Conservation (phyloP, 2,329 filamentous ascomycete genomes). For the Sporothrix pallida region DNA sequence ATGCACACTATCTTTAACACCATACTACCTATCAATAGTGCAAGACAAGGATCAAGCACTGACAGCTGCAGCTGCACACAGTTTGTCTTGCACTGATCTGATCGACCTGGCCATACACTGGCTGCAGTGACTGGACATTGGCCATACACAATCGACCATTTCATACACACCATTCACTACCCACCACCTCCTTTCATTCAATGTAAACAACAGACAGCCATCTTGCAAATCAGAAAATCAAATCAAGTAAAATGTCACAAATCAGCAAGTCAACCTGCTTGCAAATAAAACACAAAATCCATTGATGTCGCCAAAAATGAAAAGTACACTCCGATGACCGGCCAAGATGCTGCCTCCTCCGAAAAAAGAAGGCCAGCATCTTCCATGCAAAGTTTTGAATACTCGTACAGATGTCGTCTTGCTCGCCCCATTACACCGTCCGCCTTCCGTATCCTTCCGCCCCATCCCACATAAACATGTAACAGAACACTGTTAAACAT, state of each 20-base stretch:
- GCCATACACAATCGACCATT: too few species aligned
- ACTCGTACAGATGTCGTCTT: not conserved
- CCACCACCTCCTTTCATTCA: not conserved
- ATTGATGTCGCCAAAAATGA: too few species aligned
- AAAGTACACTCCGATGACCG: not conserved
- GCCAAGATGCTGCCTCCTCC: not conserved
- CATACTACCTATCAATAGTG: not conserved
- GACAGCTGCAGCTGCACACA: too few species aligned
- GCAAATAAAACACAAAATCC: not conserved
- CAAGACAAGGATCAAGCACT: not conserved
- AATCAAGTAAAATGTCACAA: not conserved
- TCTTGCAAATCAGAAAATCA: not conserved
- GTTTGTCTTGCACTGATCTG: not conserved
- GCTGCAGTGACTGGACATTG: too few species aligned
- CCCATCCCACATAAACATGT: not conserved
- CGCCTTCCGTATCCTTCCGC: not conserved
- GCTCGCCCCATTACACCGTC: not conserved
- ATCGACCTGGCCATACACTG: too few species aligned
- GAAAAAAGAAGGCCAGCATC: constrained; percentile 5
- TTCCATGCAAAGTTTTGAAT: not conserved
- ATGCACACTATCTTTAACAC: not conserved
- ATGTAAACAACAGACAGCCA: constrained; percentile 5
- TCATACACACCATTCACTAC: not conserved
- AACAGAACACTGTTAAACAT: not conserved
- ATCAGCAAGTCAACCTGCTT: not conserved